Evolutionary conservation across 208 protist genomes (phyloP), one percentile per base, ranked within the genome.

Genomic region (Naegleria lovaniensis): DNA sequence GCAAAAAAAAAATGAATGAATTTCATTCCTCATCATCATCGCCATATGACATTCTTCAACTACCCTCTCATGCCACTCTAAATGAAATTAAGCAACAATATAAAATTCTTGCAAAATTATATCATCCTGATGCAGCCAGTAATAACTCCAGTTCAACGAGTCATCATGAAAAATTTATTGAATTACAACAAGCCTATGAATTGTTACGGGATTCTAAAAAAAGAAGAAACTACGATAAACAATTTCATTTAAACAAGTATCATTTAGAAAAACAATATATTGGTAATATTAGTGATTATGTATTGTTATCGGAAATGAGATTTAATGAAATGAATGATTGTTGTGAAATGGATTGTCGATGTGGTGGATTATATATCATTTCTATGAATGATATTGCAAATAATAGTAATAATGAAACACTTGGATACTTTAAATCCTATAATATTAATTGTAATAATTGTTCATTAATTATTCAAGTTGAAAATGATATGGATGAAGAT

Each of bases 401-500:
- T 15, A 15, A 58, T 67, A 29, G 19, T 29, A 67, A 67, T 67
- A 9, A 36, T 15, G 0, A 0, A 79, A 33, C 7, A 13, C 6
- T 11, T 79, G 67, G 67, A 15, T 29, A 33, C 36, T 36, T 79
- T 3, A 79, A 79, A 36, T 36, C 16, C 16, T 36, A 36, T 79
- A 79, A 79, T 33, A 36, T 79, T 13, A 79, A 79, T 79, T 79
- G 67, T 79, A 79, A 79, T 79, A 79, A 29, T 79, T 79, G 67
- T 79, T 36, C 25, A 36, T 79, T 79, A 9, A 29, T 79, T 36
- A 79, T 79, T 33, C 67, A 79, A 36, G 67, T 79, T 25, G 67
- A 79, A 79, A 79, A 79, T 79, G 67, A 79, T 79, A 36, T 79
- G 29, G 9, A 36, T 79, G 67, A 79, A 36, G 25, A 79, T 67